Conservation (phyloP, 352 stramenopile species). For the Blastocystis sp. region DNA sequence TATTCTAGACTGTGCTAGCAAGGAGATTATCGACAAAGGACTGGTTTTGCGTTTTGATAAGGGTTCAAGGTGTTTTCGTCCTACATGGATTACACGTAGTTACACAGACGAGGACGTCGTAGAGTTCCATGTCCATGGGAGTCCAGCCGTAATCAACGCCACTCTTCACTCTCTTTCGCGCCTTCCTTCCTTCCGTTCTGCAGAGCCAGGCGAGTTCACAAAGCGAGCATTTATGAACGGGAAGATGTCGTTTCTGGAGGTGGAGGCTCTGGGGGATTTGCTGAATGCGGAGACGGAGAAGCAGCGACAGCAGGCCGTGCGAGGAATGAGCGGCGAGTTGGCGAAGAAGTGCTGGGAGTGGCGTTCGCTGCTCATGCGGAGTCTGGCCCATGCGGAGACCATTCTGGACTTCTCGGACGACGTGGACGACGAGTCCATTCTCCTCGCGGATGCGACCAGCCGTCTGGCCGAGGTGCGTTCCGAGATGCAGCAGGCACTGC, state of each 20-base stretch:
- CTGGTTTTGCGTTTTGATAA: conserved; percentile 74
- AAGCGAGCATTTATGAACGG: conserved; percentile 80
- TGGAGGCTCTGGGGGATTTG: conserved; percentile 78
- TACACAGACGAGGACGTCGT: conserved; percentile 78
- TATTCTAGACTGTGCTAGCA: conserved; percentile 73
- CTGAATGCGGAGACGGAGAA: conserved; percentile 77
- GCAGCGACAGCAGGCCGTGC: conserved; percentile 74
- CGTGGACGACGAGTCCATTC: conserved; percentile 78
- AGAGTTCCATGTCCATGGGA: conserved; percentile 79
- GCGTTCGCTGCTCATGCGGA: conserved; percentile 73
- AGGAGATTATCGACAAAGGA: conserved; percentile 75
- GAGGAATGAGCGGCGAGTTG: conserved; percentile 71
- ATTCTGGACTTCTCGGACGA: conserved; percentile 82
- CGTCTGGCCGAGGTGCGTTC: not conserved
- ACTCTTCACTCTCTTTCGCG: conserved; percentile 72
- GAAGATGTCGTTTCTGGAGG: conserved; percentile 68
- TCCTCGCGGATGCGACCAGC: conserved; percentile 14
- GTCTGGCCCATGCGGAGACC: conserved; percentile 74
- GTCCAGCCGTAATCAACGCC: conserved; percentile 73
- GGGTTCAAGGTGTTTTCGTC: conserved; percentile 70
- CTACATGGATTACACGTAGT: conserved; percentile 62
- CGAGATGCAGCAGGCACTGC: not conserved
- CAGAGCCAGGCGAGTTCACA: conserved; percentile 78
- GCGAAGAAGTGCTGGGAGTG: conserved; percentile 77
- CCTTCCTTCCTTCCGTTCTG: conserved; percentile 65